A percentile compares a stretch with the other conserved stretches of the same genome.
Conservation (phyloP, 495 filamentous ascomycete species). For the Durotheca rogersii region DNA sequence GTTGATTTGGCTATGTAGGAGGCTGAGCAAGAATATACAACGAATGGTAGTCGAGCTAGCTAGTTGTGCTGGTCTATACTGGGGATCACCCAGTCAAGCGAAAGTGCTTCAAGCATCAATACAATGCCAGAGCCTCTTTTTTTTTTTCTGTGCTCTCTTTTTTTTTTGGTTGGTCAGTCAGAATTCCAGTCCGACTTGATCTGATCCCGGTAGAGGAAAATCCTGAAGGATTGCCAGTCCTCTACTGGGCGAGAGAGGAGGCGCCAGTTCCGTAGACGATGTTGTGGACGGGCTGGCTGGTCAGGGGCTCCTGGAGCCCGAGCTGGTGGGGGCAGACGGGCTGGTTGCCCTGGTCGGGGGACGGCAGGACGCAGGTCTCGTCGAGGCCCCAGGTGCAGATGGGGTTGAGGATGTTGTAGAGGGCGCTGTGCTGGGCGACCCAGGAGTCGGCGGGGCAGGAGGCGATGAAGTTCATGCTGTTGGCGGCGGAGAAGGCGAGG, state of each 20-base stretch:
- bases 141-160: too few species aligned
- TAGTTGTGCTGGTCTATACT: neutral
- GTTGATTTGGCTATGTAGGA: conserved; percentile 2
- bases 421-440: conserved; percentile 33
- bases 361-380: conserved; percentile 30
- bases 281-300: conserved; percentile 25
- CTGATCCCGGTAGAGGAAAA: too few species aligned
- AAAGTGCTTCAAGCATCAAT: conserved; percentile 13
- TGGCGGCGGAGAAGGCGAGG: conserved; percentile 33
- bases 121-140: too few species aligned
- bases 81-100: too few species aligned
- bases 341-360: conserved; percentile 30
- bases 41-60: conserved; percentile 1
- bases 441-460: conserved; percentile 31
- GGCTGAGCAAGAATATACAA: conserved; percentile 9
- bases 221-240: too few species aligned
- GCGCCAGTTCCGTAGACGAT: conserved; percentile 32
- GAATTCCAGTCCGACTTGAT: too few species aligned
- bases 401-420: conserved; percentile 39
- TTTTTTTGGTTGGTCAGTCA: too few species aligned
- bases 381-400: conserved; percentile 36
- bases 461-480: conserved; percentile 35
- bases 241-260: conserved; percentile 12
- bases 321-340: conserved; percentile 30
- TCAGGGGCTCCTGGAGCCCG: conserved; percentile 10